Conservation (phyloP, 2,329 filamentous ascomycete genomes). For the Parascedosporium putredinis region DNA sequence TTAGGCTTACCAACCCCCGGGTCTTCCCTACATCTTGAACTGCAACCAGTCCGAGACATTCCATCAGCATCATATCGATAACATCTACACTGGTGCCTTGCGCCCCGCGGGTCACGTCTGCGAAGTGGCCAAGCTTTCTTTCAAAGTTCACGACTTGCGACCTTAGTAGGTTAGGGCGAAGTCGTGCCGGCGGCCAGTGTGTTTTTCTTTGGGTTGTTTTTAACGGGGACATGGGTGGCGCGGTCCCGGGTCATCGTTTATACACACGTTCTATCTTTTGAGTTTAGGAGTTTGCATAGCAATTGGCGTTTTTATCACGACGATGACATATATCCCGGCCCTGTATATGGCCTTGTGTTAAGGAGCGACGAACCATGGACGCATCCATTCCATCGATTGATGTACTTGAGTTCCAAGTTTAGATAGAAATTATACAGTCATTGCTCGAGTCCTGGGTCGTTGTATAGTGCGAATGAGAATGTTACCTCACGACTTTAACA, state of each 20-base stretch:
- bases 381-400: too few relatives aligned
- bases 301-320: background rate
- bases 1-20: conserved; percentile 85
- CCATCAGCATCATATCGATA: conserved; percentile 58
- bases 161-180: conserved; percentile 13
- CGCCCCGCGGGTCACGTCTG: conserved; percentile 59
- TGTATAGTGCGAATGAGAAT: too few relatives aligned
- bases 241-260: too few relatives aligned
- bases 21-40: conserved; percentile 70
- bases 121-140: conserved; percentile 55
- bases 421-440: too few relatives aligned
- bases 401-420: too few relatives aligned
- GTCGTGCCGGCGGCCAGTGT: background rate
- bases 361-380: background rate
- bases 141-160: conserved; percentile 45
- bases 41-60: conserved; percentile 75
- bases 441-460: too few relatives aligned
- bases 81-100: conserved; percentile 68
- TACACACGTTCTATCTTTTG: too few relatives aligned
- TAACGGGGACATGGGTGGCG: background rate
- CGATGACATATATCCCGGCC: background rate
- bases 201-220: background rate
- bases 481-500: too few relatives aligned
- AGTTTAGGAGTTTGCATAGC: conserved; percentile 1
- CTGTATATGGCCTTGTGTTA: background rate